Percentiles rank a stretch among this genome's conserved stretches.
Conservation (phyloP, 2,329 filamentous ascomycete genomes). For the Dactylonectria macrodidyma region DNA sequence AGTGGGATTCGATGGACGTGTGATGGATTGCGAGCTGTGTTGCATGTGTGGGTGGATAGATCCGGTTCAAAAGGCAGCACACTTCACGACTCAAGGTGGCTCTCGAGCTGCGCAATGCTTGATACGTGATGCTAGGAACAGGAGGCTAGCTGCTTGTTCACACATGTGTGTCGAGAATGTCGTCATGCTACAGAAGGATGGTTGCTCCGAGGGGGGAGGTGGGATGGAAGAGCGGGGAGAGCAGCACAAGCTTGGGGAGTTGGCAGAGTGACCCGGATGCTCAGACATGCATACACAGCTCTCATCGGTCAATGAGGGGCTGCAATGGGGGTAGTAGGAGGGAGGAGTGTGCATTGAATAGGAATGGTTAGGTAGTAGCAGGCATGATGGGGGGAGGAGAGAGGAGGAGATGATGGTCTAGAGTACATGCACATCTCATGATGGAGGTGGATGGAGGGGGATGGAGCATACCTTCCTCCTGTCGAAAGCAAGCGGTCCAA, state of each 20-base stretch:
- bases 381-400: slow-evolving; percentile 11
- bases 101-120: not conserved
- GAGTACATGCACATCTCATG: slow-evolving; percentile 4
- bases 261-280: slow-evolving; percentile 5
- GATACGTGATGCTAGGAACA: not conserved
- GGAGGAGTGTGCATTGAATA: slow-evolving; percentile 12
- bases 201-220: slow-evolving; percentile 31
- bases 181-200: slow-evolving; percentile 45
- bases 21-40: not conserved
- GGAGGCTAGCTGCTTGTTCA: slow-evolving; percentile 10
- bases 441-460: not conserved
- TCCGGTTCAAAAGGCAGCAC: not conserved
- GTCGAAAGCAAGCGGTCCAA: not conserved
- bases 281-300: slow-evolving; percentile 17
- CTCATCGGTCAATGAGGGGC: slow-evolving; percentile 3
- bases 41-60: not conserved
- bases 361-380: slow-evolving; percentile 24
- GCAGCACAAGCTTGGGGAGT: slow-evolving; percentile 24
- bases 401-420: slow-evolving; percentile 8
- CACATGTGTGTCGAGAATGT: slow-evolving; percentile 43
- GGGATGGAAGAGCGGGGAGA: not conserved
- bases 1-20: not conserved
- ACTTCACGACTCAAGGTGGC: not conserved
- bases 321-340: slow-evolving; percentile 4
- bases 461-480: not conserved